Evolutionary conservation across 768 basidiomycete genomes (phyloP).

Genomic region (Leucocoprinus sp.): DNA sequence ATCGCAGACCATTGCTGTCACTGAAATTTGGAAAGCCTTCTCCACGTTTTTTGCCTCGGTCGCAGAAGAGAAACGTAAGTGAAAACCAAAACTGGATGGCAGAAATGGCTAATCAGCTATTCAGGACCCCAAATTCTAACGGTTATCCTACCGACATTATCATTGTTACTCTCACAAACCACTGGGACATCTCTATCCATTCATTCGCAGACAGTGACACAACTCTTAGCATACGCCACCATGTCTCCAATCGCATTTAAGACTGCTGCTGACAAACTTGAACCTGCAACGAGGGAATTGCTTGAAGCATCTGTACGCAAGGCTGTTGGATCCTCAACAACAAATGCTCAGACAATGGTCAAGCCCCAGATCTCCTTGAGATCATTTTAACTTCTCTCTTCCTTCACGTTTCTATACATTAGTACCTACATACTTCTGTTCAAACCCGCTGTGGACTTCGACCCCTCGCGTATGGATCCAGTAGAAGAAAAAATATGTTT

Average conservation of each 20-base stretch:
- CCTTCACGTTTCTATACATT: neutral
- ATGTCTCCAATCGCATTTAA: conserved; percentile 72
- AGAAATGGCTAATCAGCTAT: neutral
- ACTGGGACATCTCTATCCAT: conserved; percentile 41
- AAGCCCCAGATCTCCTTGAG: conserved; percentile 78
- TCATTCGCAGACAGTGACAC: conserved; percentile 52
- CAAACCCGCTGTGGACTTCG: no score
- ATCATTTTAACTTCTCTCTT: conserved; percentile 43
- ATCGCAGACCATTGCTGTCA: conserved; percentile 50
- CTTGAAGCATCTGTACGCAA: conserved; percentile 76
- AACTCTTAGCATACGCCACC: conserved; percentile 67
- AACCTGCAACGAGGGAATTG: conserved; percentile 43
- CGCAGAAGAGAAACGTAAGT: conserved; percentile 56
- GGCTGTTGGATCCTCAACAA: conserved; percentile 41
- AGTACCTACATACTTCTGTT: no score
- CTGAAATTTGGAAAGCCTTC: conserved; percentile 81
- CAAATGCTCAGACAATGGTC: conserved; percentile 24
- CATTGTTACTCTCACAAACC: conserved; percentile 43
- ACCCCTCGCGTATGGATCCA: no score
- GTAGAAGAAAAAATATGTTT: no score
- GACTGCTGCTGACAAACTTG: conserved; percentile 68
- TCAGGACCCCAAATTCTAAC: conserved; percentile 61
- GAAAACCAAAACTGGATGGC: no score
- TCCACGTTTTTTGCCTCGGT: conserved; percentile 51
- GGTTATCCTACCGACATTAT: conserved; percentile 68